A percentile compares a stretch with the other conserved stretches of the same genome.
Conservation (phyloP, 2,329 filamentous ascomycete genomes). For the Penicillium brasilianum region DNA sequence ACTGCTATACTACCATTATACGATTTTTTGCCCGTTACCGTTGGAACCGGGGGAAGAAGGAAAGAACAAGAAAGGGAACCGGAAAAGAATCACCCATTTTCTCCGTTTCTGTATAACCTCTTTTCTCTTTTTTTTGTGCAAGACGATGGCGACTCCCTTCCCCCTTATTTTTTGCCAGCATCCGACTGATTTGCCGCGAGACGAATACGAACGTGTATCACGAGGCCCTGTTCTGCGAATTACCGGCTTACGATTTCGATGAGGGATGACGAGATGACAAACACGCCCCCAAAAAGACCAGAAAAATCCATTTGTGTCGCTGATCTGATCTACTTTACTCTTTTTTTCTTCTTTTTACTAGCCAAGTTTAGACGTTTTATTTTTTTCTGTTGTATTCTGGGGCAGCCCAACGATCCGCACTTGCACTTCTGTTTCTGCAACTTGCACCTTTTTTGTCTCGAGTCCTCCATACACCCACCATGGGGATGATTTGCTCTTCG, state of each 20-base stretch:
- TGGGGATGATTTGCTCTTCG: constrained; percentile 2
- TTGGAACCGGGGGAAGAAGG: constrained; percentile 6
- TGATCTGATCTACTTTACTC: constrained; percentile 34
- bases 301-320: constrained; percentile 45
- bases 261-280: constrained; percentile 55
- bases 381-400: constrained; percentile 37
- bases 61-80: constrained; percentile 17
- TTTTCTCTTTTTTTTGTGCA: background rate
- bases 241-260: constrained; percentile 53
- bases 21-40: constrained; percentile 1
- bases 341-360: constrained; percentile 16
- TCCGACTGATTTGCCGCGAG: constrained; percentile 47
- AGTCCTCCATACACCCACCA: background rate
- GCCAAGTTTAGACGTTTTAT: constrained; percentile 50
- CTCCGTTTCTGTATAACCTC: constrained; percentile 11
- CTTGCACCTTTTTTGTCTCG: background rate
- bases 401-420: constrained; percentile 44
- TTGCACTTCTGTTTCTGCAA: constrained; percentile 22
- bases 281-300: constrained; percentile 43
- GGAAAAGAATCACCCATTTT: constrained; percentile 7
- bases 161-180: constrained; percentile 38
- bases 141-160: constrained; percentile 38
- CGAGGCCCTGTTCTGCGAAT: constrained; percentile 46
- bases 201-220: constrained; percentile 50
- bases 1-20: constrained; percentile 1